Conservation (phyloP, 768 basidiomycete genomes). For the Suillus alpinus region DNA sequence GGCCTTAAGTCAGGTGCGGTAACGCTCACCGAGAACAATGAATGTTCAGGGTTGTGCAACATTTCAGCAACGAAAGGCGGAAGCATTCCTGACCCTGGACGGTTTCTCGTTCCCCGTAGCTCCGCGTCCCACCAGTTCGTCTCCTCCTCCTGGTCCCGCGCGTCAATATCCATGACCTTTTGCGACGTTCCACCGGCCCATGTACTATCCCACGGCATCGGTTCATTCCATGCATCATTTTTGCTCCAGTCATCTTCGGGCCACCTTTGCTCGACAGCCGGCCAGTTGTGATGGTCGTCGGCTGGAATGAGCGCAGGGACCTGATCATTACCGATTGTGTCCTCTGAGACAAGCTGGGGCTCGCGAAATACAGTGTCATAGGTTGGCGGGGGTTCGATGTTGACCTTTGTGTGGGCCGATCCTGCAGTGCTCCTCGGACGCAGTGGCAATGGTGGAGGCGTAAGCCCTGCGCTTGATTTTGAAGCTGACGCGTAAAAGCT, state of each 20-base stretch:
- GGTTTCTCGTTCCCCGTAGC: conserved; percentile 39
- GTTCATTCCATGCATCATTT: conserved; percentile 1
- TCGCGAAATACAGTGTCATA: conserved; percentile 44
- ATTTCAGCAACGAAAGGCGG: conserved; percentile 65
- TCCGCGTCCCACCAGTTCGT: conserved; percentile 65
- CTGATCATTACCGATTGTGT: conserved; percentile 33
- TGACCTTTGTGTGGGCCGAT: conserved; percentile 36
- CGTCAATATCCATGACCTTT: conserved; percentile 50
- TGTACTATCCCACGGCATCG: conserved; percentile 25
- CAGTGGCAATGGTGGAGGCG: conserved; percentile 35
- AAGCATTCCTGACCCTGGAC: conserved; percentile 71
- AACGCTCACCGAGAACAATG: conserved; percentile 59
- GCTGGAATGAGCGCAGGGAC: conserved; percentile 38
- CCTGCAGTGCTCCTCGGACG: conserved; percentile 30
- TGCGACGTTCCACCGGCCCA: conserved; percentile 22
- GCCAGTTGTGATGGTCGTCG: conserved; percentile 27
- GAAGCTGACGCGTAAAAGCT: conserved; percentile 26
- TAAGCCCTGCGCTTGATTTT: conserved; percentile 1
- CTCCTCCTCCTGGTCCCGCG: conserved; percentile 60
- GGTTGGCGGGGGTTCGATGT: conserved; percentile 25
- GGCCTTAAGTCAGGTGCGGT: conserved; percentile 32
- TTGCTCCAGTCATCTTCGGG: neutral
- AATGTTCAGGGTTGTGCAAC: conserved; percentile 72
- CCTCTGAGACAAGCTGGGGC: conserved; percentile 52
- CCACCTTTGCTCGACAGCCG: conserved; percentile 22